phyloP scores from a whole-genome alignment of 2,329 filamentous ascomycete species.

The Fusarium veterinarium region DNA sequence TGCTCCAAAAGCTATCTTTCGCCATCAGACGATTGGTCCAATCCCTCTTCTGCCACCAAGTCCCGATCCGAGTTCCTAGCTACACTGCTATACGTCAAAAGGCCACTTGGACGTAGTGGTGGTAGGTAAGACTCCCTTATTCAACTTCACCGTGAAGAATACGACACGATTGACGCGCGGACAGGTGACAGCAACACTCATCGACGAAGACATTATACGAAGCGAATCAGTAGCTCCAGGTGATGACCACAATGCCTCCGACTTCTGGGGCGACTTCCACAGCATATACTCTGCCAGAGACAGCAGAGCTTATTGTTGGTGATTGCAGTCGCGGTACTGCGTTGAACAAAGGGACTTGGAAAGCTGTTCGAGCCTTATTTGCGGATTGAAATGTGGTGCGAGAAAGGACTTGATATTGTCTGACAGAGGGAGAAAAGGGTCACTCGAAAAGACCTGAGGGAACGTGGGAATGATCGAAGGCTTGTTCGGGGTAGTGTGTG shows the following conservation, averaged over 20 bases:
- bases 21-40: background rate
- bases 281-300: background rate
- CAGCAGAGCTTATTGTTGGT: background rate
- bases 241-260: background rate
- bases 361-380: slow-evolving; percentile 17
- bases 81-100: background rate
- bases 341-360: background rate
- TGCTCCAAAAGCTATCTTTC: background rate
- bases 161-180: too few relatives aligned
- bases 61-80: fast-evolving
- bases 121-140: too few relatives aligned
- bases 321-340: background rate
- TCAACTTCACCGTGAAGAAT: too few relatives aligned
- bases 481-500: background rate
- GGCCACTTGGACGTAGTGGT: too few relatives aligned
- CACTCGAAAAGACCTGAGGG: fast-evolving
- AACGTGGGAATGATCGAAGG: background rate
- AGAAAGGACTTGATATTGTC: background rate
- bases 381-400: background rate
- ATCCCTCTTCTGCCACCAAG: background rate
- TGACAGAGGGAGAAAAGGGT: background rate
- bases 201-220: background rate
- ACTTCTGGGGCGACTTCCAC: background rate
- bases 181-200: too few relatives aligned
- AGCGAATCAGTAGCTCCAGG: background rate